Percentiles rank a stretch among this genome's conserved stretches.
phyloP scores from a whole-genome alignment of 495 filamentous ascomycete genomes.

The Astrothelium subdiscretum region DNA sequence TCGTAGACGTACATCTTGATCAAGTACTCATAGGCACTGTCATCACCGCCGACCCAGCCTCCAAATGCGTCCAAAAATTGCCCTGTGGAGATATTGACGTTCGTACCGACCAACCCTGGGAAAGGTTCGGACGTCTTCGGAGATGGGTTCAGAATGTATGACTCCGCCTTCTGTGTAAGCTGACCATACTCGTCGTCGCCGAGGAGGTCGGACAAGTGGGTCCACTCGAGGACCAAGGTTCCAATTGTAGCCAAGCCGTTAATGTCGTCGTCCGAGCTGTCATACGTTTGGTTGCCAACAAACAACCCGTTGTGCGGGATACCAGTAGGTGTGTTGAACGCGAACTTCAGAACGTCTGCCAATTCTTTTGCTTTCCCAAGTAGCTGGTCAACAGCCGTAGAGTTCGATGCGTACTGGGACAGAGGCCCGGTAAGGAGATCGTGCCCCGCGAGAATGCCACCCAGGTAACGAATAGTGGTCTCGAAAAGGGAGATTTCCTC shows the following conservation, averaged over 20 bases:
- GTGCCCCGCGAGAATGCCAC: constrained; percentile 68
- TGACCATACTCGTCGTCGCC: constrained; percentile 52
- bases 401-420: constrained; percentile 31
- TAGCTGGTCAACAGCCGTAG: constrained; percentile 39
- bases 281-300: constrained; percentile 34
- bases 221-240: constrained; percentile 66
- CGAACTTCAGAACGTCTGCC: constrained; percentile 61
- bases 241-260: constrained; percentile 27
- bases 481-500: constrained; percentile 66
- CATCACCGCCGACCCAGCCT: constrained; percentile 70
- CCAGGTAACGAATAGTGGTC: constrained; percentile 82
- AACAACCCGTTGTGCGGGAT: constrained; percentile 64
- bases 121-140: constrained; percentile 57
- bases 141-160: constrained; percentile 56
- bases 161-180: constrained; percentile 57
- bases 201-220: constrained; percentile 65
- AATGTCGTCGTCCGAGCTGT: constrained; percentile 3
- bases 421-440: constrained; percentile 68
- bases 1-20: constrained; percentile 92
- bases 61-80: constrained; percentile 53
- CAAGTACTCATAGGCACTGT: constrained; percentile 86
- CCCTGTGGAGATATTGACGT: constrained; percentile 54
- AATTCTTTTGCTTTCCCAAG: constrained; percentile 57
- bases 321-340: constrained; percentile 65
- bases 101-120: constrained; percentile 63